Base-by-base conservation (phyloP, 805 yeast species). In the Candida coquimbonensis region DNA sequence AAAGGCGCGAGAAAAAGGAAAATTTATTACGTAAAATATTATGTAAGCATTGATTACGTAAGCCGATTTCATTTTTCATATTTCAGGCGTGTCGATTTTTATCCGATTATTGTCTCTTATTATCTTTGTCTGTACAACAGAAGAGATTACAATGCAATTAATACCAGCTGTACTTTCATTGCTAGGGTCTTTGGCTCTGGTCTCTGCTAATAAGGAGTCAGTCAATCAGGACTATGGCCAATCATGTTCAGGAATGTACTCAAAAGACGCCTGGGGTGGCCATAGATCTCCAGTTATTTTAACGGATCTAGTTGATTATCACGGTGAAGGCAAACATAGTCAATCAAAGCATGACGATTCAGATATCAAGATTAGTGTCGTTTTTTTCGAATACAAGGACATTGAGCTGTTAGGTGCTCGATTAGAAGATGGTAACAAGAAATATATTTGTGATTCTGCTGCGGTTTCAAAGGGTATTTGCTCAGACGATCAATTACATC, bases 231-330 rank as follows among this genome's bases (percentile, higher is more conserved):
- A 57, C 11, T 66, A 75, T 41, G 70, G 81, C 16, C 93, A 87
- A 57, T 78, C 78, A 25, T 91, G 99, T 63, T 74, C 89, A 5
- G 99, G 99, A 33, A 83, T 91, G 81, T 91, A 91, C 66, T 77
- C 90, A 46, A 81, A 81, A 55, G 71, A 78, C 40, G 95, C 90
- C 59, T 87, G 95, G 90, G 84, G 88, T 41, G 99, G 99, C 33
- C 71, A 74, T 25, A 65, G 69, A 9, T 81, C 78, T 48, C 89
- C 95, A 7, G 74, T 64, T 62, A 78, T 77, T 52, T 74, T 72
- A 40, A 75, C 74, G 40, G 73, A 76, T 44, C 52, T 80, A 45
- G 55, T 62, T 45, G 50, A 60, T 4, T 56, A 26, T 31, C 44
- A 46, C 37, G 46, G 47, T 24, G 47, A 43, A 12, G 47, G 49